Conservation (phyloP, 345 rosid genomes). For the Streptanthus diversifolius region DNA sequence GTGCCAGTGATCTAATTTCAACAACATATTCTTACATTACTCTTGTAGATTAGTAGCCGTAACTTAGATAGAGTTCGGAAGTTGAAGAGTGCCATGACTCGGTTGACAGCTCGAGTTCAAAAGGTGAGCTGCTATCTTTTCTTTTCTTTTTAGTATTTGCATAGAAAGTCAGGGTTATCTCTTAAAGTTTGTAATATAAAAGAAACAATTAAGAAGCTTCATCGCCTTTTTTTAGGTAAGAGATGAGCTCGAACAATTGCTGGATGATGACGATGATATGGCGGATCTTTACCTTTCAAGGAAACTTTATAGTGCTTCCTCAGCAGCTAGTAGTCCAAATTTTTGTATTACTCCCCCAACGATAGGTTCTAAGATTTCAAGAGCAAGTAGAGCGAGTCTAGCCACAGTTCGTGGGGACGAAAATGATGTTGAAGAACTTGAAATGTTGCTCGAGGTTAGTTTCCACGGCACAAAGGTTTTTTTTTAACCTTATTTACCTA, state of each 20-base stretch:
- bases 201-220: neutral
- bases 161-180: neutral
- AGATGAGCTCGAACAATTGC: conserved; percentile 89
- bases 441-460: conserved; percentile 93
- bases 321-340: conserved; percentile 67
- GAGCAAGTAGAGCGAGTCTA: conserved; percentile 87
- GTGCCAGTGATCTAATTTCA: neutral
- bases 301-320: conserved; percentile 61
- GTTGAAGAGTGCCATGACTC: conserved; percentile 95
- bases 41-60: conserved; percentile 83
- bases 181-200: neutral
- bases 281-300: conserved; percentile 94
- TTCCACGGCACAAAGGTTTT: neutral
- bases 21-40: neutral
- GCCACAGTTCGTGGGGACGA: conserved; percentile 83
- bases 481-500: neutral
- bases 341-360: conserved; percentile 87
- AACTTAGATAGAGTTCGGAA: conserved; percentile 95
- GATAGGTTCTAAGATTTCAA: conserved; percentile 84
- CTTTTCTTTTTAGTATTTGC: neutral
- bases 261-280: conserved; percentile 99
- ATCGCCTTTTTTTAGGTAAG: conserved; percentile 55
- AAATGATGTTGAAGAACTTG: conserved; percentile 98
- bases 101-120: conserved; percentile 92
- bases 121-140: conserved; percentile 46